phyloP scores from a whole-genome alignment of 164 flowering plant species.

The Euptelea pleiosperma region DNA sequence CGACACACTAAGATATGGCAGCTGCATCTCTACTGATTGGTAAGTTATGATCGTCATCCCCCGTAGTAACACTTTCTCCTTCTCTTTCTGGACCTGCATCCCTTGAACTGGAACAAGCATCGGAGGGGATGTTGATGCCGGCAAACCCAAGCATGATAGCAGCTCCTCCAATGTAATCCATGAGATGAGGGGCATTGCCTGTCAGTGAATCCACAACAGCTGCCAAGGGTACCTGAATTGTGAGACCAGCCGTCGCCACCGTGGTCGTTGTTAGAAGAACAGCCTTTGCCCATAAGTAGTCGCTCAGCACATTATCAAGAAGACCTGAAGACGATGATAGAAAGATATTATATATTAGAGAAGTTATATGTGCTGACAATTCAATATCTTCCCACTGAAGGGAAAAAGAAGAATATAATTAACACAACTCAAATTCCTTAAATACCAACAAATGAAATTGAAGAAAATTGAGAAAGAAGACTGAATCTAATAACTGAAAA shows the following conservation, averaged over 20 bases:
- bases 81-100: conserved; percentile 36
- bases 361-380: neutral
- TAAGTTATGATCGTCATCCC: conserved; percentile 12
- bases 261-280: conserved; percentile 88
- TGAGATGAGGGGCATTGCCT: conserved; percentile 65
- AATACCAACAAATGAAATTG: neutral
- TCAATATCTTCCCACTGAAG: neutral
- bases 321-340: conserved; percentile 48
- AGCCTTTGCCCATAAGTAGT: conserved; percentile 95
- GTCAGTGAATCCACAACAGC: conserved; percentile 74
- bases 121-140: conserved; percentile 77
- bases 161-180: conserved; percentile 78
- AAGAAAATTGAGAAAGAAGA: neutral
- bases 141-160: conserved; percentile 81
- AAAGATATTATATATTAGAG: neutral
- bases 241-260: conserved; percentile 93
- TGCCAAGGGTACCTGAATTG: conserved; percentile 94
- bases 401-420: neutral
- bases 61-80: conserved; percentile 13
- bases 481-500: too few relatives aligned
- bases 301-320: conserved; percentile 90
- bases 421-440: neutral
- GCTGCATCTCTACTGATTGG: conserved; percentile 8
- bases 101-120: conserved; percentile 34
- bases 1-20: conserved; percentile 14